Percentiles rank a stretch among this genome's conserved stretches.
phyloP scores from a whole-genome alignment of 2,329 filamentous ascomycete genomes.

The Fusarium sp. region DNA sequence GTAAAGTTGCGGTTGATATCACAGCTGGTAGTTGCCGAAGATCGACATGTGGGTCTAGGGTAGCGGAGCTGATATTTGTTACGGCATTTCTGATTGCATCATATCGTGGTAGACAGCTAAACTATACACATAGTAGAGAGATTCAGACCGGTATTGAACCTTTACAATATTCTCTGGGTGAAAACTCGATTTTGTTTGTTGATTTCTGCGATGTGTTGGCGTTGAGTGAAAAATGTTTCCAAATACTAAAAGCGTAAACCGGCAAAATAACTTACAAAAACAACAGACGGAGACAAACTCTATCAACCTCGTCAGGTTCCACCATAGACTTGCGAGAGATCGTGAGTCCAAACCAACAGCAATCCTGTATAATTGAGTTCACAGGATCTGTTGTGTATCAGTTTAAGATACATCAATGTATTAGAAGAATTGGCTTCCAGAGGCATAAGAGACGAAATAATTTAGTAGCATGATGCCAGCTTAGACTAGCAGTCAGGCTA shows the following conservation, averaged over 20 bases:
- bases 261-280: no score
- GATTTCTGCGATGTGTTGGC: neutral
- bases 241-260: no score
- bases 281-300: rapidly evolving
- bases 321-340: no score
- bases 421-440: no score
- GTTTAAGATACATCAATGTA: neutral
- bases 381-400: neutral
- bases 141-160: rapidly evolving
- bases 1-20: neutral
- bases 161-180: neutral
- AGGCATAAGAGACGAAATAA: no score
- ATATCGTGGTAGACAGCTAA: neutral
- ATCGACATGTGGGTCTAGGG: constrained; percentile 38
- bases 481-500: no score
- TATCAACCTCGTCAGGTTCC: no score
- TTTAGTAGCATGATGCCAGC: no score
- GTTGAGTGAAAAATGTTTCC: neutral
- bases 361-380: no score
- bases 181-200: neutral
- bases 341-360: no score
- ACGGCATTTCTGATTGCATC: neutral
- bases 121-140: neutral
- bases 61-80: constrained; percentile 11
- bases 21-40: neutral